phyloP scores from a whole-genome alignment of 805 yeast species.

The Saturnispora kantuleensis region DNA sequence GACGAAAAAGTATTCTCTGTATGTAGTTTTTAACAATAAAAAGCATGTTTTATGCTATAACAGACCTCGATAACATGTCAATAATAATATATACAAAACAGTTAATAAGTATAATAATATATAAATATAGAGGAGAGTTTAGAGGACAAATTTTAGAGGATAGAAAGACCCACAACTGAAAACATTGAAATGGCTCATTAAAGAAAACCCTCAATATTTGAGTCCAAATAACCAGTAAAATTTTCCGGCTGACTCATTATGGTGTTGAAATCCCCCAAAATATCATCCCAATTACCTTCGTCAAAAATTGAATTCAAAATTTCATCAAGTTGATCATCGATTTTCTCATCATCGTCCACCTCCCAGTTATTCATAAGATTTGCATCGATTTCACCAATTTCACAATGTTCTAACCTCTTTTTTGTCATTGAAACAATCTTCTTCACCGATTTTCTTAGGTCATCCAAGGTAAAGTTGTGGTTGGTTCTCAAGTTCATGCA shows the following conservation, averaged over 20 bases:
- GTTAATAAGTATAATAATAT: no score
- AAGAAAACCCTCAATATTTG: not conserved
- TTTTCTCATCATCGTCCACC: not conserved
- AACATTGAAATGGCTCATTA: not conserved
- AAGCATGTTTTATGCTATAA: no score
- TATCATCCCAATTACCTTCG: not conserved
- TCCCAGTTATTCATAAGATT: not conserved
- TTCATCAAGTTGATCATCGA: slow-evolving; percentile 1
- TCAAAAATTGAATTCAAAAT: not conserved
- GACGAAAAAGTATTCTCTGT: no score
- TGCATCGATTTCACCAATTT: not conserved
- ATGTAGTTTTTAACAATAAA: no score
- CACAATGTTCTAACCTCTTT: not conserved
- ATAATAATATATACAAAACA: no score
- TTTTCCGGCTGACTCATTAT: slow-evolving; percentile 2
- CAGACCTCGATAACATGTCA: no score
- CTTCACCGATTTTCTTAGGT: not conserved
- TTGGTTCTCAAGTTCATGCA: not conserved
- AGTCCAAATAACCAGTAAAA: not conserved
- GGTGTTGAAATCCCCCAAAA: not conserved
- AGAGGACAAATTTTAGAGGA: no score
- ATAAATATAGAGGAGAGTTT: no score
- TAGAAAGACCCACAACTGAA: no score
- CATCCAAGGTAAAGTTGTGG: not conserved
- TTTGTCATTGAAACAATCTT: not conserved